These are phyloP conservation scores for Backusella mclennaniae DNA, from an alignment of 192 early-diverging fungal genomes.

Conservation along the genomic window DNA sequence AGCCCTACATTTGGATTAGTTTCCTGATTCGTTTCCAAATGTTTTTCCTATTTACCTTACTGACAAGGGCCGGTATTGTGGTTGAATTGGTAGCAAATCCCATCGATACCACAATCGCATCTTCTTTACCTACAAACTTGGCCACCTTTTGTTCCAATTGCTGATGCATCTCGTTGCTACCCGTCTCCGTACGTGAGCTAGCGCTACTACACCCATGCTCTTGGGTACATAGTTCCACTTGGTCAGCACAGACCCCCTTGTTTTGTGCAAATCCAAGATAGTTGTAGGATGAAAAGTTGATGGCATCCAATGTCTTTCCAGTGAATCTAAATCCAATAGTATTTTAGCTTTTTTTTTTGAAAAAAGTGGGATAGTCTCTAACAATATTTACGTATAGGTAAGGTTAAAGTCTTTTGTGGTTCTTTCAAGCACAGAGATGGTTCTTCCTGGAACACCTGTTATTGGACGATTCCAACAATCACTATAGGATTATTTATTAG, in stretches of 20 bases:
- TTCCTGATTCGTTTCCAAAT: neutral
- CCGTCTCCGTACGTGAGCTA: conserved; percentile 65
- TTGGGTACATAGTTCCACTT: conserved; percentile 65
- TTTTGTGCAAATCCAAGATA: conserved; percentile 91
- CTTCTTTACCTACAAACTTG: conserved; percentile 80
- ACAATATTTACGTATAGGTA: conserved; percentile 51
- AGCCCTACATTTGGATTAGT: conserved; percentile 49
- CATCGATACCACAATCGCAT: conserved; percentile 82
- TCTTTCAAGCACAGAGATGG: conserved; percentile 73
- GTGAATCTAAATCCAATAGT: conserved; percentile 45
- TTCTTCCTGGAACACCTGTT: conserved; percentile 81
- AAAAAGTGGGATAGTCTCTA: no score
- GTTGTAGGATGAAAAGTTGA: conserved; percentile 92
- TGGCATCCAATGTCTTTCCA: conserved; percentile 62
- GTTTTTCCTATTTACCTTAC: conserved; percentile 21
- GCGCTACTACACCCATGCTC: conserved; percentile 60
- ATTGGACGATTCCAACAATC: conserved; percentile 91
- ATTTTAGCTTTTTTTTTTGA: no score
- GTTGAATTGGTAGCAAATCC: conserved; percentile 92
- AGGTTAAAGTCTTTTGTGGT: conserved; percentile 68
- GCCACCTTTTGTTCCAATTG: conserved; percentile 78
- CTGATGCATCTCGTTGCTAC: conserved; percentile 57
- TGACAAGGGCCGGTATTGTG: conserved; percentile 79
- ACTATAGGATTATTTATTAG: conserved; percentile 28
- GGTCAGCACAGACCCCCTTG: conserved; percentile 83